A percentile compares a stretch with the other conserved stretches of the same genome.
Evolutionary conservation across 1,284 basidiomycete species (phyloP).

Genomic region (Taiwanofungus camphoratus): DNA sequence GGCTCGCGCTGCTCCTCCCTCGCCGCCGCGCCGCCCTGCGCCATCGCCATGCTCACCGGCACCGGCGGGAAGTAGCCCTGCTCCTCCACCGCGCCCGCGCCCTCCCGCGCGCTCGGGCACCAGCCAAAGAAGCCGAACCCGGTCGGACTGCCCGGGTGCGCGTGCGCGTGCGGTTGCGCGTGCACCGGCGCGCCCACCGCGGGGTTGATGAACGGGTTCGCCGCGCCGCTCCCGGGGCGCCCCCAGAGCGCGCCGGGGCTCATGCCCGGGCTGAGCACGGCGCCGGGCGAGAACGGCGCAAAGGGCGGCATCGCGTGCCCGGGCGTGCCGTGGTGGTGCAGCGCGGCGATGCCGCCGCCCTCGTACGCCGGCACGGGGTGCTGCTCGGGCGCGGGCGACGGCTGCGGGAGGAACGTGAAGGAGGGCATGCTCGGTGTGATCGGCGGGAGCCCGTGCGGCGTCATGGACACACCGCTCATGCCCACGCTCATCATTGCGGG

Average conservation of each 20-base stretch:
- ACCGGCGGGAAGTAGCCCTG: constrained; percentile 30
- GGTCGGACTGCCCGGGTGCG: constrained; percentile 7
- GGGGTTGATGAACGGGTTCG: constrained; percentile 58
- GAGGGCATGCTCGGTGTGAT: constrained; percentile 79
- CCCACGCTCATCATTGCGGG: constrained; percentile 24
- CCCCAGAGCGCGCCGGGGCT: constrained; percentile 69
- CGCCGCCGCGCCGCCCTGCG: constrained; percentile 7
- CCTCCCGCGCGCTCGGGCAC: not conserved
- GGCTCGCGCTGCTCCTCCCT: constrained; percentile 15
- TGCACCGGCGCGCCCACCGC: constrained; percentile 64
- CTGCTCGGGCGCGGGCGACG: constrained; percentile 20
- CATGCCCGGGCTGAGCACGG: constrained; percentile 74
- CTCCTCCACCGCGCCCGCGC: constrained; percentile 8
- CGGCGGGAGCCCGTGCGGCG: constrained; percentile 65
- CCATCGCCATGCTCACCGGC: constrained; percentile 13
- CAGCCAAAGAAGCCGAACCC: too few relatives aligned
- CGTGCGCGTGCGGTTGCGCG: constrained; percentile 9
- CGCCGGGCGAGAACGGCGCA: constrained; percentile 56
- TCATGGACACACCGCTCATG: constrained; percentile 37
- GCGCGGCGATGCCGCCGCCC: constrained; percentile 10
- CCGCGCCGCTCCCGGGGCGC: constrained; percentile 37
- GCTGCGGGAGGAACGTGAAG: constrained; percentile 59
- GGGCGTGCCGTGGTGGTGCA: constrained; percentile 8
- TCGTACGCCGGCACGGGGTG: constrained; percentile 7
- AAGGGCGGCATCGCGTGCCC: constrained; percentile 23